Evolutionary conservation across 495 filamentous ascomycete species (phyloP), one percentile per base, ranked within the genome.

Genomic region (Penicillium robsamsonii): DNA sequence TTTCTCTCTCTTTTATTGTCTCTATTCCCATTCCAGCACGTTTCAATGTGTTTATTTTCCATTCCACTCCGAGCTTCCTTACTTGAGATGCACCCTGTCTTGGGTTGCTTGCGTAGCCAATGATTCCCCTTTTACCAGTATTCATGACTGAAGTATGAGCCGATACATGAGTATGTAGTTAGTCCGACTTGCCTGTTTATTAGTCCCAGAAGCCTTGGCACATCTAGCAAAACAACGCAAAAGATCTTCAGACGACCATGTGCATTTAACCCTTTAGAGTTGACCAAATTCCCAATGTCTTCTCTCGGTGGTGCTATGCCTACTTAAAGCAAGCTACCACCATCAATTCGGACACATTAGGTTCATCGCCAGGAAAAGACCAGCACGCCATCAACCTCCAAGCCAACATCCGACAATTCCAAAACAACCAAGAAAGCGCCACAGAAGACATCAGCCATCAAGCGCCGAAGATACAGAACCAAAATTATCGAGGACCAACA

Each of bases 11-110:
- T 75, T 74, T 77, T 70, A 71, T 69, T 71, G 63, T 74, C 69
- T 72, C 70, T 75, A 75, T 77, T 77, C 72, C 71, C 74, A 74
- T 71, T 72, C 68, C 68, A 75, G 71, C 72, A 73, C 71, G 72
- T 69, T 75, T 75, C 73, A 75, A 69, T 77, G 71, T 75, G 67
- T 70, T 71, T 71, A 69, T 71, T 71, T 66, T 68, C 61, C 55
- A 65, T 65, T 64, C 65, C 56, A 49, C 49, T 40, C 49, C 35
- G 49, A 51, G 24, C 35, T 41, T 33, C 49, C 41, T 41, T 29
- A 20, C 35, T 18, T 20, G 33, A 51, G 10, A 13, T 54, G 52
- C 42, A 46, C 42, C 52, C 43, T 45, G 42, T 46, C 29, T 40
- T 37, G 22, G 52, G 52, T 46, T 52, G 50, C 50, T 52, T 46